phyloP scores from a whole-genome alignment of 257 asterid species.

The Solanum ahanhuiri region DNA sequence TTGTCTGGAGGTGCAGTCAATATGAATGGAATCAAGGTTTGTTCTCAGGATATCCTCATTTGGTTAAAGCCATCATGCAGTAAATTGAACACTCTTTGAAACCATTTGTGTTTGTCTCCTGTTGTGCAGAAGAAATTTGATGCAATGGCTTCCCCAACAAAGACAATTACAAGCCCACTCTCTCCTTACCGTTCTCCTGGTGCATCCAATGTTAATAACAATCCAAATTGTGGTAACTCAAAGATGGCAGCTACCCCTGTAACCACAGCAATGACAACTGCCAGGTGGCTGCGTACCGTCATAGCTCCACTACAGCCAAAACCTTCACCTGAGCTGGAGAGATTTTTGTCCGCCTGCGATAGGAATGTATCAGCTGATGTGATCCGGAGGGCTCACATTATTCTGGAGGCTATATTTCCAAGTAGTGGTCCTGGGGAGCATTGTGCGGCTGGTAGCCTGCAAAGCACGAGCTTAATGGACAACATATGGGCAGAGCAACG shows the following conservation, averaged over 20 bases:
- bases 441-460: conserved; percentile 27
- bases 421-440: conserved; percentile 66
- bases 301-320: conserved; percentile 79
- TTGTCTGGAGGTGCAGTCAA: conserved; percentile 61
- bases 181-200: conserved; percentile 70
- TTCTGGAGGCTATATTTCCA: conserved; percentile 92
- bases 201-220: conserved; percentile 28
- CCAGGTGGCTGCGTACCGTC: conserved; percentile 85
- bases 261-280: conserved; percentile 97
- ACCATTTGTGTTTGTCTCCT: neutral
- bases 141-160: conserved; percentile 65
- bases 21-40: conserved; percentile 36
- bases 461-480: conserved; percentile 78
- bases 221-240: conserved; percentile 30
- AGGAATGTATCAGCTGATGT: conserved; percentile 79
- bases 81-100: neutral
- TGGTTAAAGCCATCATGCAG: neutral
- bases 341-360: conserved; percentile 72
- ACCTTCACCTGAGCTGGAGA: conserved; percentile 79
- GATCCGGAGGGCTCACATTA: conserved; percentile 75
- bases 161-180: conserved; percentile 68
- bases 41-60: neutral
- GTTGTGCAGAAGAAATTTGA: conserved; percentile 64
- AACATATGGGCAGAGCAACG: conserved; percentile 96
- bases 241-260: conserved; percentile 83